phyloP scores from a whole-genome alignment of 192 early-diverging fungal genomes.

The Endogone sp. region DNA sequence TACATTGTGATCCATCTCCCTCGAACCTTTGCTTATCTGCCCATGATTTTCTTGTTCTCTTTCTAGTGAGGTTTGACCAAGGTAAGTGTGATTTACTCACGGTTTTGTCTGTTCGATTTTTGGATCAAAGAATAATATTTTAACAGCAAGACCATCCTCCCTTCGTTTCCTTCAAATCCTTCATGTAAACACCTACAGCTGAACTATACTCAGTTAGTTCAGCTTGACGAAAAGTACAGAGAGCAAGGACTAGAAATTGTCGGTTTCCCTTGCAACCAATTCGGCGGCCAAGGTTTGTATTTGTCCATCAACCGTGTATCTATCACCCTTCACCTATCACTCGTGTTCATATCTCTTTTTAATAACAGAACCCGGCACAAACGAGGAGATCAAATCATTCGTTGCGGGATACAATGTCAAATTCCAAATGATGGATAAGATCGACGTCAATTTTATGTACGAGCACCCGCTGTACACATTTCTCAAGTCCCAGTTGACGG shows the following conservation, averaged over 20 bases:
- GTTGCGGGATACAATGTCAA: constrained; percentile 53
- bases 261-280: constrained; percentile 87
- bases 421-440: constrained; percentile 82
- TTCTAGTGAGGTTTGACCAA: constrained; percentile 66
- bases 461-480: constrained; percentile 56
- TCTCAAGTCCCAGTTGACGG: constrained; percentile 42
- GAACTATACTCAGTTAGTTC: not conserved
- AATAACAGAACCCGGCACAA: not conserved
- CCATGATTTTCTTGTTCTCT: not conserved
- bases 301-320: not conserved
- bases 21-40: not conserved
- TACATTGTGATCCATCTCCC: not conserved
- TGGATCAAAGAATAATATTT: not conserved
- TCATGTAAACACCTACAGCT: not conserved
- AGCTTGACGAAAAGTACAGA: constrained; percentile 55
- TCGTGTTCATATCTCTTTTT: too few relatives aligned
- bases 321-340: not conserved
- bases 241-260: constrained; percentile 72
- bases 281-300: constrained; percentile 49
- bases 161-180: not conserved
- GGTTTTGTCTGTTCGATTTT: not conserved
- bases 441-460: constrained; percentile 69
- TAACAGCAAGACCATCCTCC: not conserved
- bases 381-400: not conserved
- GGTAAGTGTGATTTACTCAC: not conserved